Conservation (phyloP, 2,329 filamentous ascomycete genomes). For the Myriosclerotinia scirpicola region DNA sequence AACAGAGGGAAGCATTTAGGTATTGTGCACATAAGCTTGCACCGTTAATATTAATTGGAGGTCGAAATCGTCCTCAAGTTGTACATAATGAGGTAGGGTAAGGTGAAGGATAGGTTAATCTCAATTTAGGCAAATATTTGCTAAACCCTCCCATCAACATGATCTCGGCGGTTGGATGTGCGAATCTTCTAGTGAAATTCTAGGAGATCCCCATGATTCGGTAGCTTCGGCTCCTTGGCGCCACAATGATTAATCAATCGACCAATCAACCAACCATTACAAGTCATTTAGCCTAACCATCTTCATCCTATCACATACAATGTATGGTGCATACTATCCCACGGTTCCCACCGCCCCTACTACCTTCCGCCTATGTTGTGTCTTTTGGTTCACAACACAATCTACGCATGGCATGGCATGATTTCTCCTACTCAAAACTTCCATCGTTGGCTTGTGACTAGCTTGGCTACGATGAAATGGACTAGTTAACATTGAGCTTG, state of each 20-base stretch:
- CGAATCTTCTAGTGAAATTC: conserved; percentile 11
- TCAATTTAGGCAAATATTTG: background rate
- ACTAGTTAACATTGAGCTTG: conserved; percentile 8
- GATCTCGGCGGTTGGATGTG: background rate
- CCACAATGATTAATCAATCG: conserved; percentile 15
- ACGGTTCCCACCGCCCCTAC: conserved; percentile 9
- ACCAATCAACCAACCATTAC: background rate
- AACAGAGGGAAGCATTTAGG: background rate
- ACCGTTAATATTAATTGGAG: background rate
- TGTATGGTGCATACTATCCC: background rate
- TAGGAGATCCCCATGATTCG: conserved; percentile 22
- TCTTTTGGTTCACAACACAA: conserved; percentile 8
- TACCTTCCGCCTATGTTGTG: conserved; percentile 9
- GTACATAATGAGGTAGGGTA: background rate
- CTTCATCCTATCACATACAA: conserved; percentile 5
- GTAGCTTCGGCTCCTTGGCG: conserved; percentile 14
- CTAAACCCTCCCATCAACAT: background rate
- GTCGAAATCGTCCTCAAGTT: background rate
- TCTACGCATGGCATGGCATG: conserved; percentile 8
- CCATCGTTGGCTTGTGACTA: background rate
- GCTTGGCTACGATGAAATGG: background rate
- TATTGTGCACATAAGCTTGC: background rate
- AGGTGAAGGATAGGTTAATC: background rate
- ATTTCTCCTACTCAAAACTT: conserved; percentile 7
- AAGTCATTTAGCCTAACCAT: background rate